A percentile compares a stretch with the other conserved stretches of the same genome.
Conservation (phyloP, 2,329 filamentous ascomycete species). For the Pyricularia sp. region DNA sequence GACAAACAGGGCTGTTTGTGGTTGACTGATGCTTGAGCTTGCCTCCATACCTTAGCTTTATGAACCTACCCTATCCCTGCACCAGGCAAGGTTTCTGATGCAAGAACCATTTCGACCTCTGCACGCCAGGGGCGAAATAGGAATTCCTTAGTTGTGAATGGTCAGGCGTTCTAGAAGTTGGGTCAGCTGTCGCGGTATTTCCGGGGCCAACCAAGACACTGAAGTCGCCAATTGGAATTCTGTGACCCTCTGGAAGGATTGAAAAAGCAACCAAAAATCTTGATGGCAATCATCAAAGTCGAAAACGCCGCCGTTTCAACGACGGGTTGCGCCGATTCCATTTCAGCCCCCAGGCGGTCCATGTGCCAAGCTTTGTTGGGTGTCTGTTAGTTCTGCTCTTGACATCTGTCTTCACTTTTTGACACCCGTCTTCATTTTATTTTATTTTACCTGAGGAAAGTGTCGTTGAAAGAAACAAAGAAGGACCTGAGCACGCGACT, state of each 20-base stretch:
- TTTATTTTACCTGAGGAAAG: background rate
- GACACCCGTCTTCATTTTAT: background rate
- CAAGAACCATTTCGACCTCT: background rate
- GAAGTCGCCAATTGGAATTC: background rate
- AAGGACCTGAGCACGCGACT: background rate
- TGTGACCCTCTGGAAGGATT: background rate
- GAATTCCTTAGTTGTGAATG: background rate
- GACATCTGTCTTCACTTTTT: background rate
- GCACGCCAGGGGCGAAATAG: background rate
- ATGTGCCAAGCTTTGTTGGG: background rate
- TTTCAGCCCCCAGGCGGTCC: background rate
- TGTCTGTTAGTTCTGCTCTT: background rate
- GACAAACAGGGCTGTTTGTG: background rate
- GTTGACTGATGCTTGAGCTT: too few species aligned
- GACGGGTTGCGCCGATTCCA: background rate
- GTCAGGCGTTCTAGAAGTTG: background rate
- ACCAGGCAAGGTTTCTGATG: background rate
- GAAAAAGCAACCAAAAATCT: background rate
- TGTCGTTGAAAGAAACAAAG: background rate
- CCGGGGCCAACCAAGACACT: background rate
- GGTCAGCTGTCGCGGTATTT: background rate
- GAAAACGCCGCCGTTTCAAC: background rate
- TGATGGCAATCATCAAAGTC: background rate
- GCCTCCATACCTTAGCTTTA: too few species aligned
- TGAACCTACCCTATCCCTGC: background rate